Evolutionary conservation across 129 eudicot species (phyloP).

Genomic region (Pseudognaphalium luteoalbum): DNA sequence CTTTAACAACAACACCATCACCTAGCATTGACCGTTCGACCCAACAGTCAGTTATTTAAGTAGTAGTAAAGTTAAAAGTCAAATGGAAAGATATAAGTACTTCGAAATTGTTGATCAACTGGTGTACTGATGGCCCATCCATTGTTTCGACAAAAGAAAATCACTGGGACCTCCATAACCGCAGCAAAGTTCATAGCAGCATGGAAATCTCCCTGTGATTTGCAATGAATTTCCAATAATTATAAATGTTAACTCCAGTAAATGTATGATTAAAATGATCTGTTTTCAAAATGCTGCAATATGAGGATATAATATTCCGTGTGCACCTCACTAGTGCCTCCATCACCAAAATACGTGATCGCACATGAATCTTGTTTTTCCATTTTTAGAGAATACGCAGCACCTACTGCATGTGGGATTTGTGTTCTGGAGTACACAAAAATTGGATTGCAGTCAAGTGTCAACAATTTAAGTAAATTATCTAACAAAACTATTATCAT

Average conservation of each 20-base stretch:
- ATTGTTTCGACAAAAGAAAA: constrained; percentile 75
- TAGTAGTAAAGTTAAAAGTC: background rate
- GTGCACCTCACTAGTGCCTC: constrained; percentile 80
- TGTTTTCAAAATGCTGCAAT: background rate
- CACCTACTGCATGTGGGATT: constrained; percentile 93
- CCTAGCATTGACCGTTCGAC: constrained; percentile 40
- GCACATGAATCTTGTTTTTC: constrained; percentile 69
- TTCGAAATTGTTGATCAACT: constrained; percentile 63
- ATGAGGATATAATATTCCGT: background rate
- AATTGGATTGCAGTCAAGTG: background rate
- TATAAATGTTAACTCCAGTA: background rate
- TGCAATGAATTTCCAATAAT: constrained; percentile 1
- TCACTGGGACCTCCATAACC: constrained; percentile 69
- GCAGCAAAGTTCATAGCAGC: constrained; percentile 71
- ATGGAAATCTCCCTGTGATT: constrained; percentile 74
- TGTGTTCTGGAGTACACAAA: constrained; percentile 52
- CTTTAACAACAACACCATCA: constrained; percentile 76
- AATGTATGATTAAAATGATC: background rate
- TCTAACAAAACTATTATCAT: background rate
- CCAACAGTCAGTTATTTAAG: constrained; percentile 6
- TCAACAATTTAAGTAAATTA: background rate
- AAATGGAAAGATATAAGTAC: constrained; percentile 33
- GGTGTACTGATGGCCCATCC: constrained; percentile 97
- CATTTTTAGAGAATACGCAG: constrained; percentile 88
- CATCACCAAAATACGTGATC: constrained; percentile 87